phyloP scores from a whole-genome alignment of 495 filamentous ascomycete genomes.

The Chaetomium tenue region DNA sequence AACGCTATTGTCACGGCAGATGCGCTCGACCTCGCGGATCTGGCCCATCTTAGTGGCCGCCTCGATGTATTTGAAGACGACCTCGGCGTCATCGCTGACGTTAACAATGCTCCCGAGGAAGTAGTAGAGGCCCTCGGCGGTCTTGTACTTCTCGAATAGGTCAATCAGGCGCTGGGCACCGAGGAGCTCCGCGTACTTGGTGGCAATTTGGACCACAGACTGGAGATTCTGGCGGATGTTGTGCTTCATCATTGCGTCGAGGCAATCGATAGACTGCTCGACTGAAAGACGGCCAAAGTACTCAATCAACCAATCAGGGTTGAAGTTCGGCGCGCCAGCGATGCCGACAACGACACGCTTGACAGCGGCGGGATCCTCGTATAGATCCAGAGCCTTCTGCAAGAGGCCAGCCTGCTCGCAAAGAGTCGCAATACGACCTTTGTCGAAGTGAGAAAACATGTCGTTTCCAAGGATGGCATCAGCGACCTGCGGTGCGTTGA shows the following conservation, averaged over 20 bases:
- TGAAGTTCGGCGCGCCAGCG: constrained; percentile 75
- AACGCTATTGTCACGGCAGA: constrained; percentile 88
- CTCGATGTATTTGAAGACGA: constrained; percentile 99
- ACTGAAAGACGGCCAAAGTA: constrained; percentile 93
- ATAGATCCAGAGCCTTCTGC: constrained; percentile 90
- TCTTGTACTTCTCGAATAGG: constrained; percentile 95
- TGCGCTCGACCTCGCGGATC: constrained; percentile 91
- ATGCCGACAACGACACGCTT: constrained; percentile 83
- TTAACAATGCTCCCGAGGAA: constrained; percentile 98
- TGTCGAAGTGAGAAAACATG: constrained; percentile 96
- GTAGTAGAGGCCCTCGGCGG: constrained; percentile 94
- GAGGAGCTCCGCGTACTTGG: constrained; percentile 97
- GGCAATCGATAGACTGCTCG: constrained; percentile 88
- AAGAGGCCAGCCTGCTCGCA: constrained; percentile 88
- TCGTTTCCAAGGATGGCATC: constrained; percentile 97
- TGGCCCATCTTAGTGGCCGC: constrained; percentile 90
- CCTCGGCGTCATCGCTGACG: constrained; percentile 88
- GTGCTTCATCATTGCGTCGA: constrained; percentile 91
- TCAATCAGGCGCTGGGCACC: constrained; percentile 86
- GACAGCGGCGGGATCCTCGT: constrained; percentile 82
- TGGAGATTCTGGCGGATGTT: constrained; percentile 98
- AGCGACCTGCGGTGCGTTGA: constrained; percentile 94
- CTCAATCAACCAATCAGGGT: constrained; percentile 81
- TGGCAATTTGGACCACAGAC: constrained; percentile 89
- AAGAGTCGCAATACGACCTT: constrained; percentile 75